Percentiles rank a stretch among this genome's conserved stretches.
Evolutionary conservation across 2,329 filamentous ascomycete genomes (phyloP).

Genomic region (Colletotrichum sp.): DNA sequence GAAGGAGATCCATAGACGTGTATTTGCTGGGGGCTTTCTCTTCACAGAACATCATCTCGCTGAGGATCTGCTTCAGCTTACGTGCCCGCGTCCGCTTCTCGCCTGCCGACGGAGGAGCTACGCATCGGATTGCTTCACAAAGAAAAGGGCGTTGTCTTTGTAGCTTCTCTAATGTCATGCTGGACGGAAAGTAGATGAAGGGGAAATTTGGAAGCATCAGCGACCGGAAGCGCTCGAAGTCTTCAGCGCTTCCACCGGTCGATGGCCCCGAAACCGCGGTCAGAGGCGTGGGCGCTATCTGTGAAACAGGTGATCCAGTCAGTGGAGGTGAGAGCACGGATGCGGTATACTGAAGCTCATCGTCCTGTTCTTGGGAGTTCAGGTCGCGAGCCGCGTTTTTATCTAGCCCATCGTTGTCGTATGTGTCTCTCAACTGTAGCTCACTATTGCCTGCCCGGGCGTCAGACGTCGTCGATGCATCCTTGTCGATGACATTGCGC

Average conservation of each 20-base stretch:
- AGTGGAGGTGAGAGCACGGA: neutral
- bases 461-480: neutral
- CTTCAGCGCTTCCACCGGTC: slow-evolving; percentile 40
- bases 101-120: slow-evolving; percentile 46
- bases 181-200: slow-evolving; percentile 44
- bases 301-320: accelerated
- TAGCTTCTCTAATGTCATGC: slow-evolving; percentile 39
- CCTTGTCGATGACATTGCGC: neutral
- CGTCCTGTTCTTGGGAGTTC: neutral
- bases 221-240: slow-evolving; percentile 45
- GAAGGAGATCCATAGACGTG: slow-evolving; percentile 51
- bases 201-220: slow-evolving; percentile 47
- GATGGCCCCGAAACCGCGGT: slow-evolving; percentile 33
- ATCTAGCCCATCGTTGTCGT: accelerated
- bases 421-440: neutral
- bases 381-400: accelerated
- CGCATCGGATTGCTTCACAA: slow-evolving; percentile 53
- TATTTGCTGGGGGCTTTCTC: accelerated
- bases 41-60: neutral
- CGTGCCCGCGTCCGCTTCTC: slow-evolving; percentile 44
- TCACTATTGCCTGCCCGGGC: accelerated
- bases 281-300: neutral
- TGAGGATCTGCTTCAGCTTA: slow-evolving; percentile 39
- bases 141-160: slow-evolving; percentile 50
- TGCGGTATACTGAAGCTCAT: accelerated